Base-by-base conservation (phyloP, 108 stramenopile species). In the Cylindrotheca fusiformis region DNA sequence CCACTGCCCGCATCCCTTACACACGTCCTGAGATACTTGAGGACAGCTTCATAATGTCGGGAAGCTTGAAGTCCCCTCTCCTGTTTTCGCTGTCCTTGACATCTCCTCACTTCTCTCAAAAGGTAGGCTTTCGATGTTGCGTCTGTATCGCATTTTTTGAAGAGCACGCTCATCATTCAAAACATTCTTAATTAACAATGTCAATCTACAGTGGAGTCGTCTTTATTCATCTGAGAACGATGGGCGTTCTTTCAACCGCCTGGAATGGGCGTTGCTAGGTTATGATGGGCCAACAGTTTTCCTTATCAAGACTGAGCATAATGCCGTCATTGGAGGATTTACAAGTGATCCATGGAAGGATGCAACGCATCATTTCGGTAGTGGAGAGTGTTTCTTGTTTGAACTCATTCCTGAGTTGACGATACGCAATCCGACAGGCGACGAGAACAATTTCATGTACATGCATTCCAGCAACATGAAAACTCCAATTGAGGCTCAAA, bases 231-330 rank as follows among this genome's bases (percentile, higher is more conserved):
- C 82, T 14, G 77, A 76, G 32, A 59, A 65, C 4, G 78, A 83
- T 58, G 82, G 82, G 8, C 53, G 77, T 21, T 79, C 82, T 3
- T 83, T 76, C 64, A 77, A 77, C 33, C 27, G 78, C 17, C 53
- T 83, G 31, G 68, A 73, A 63, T 52, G 69, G 48, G 58, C 61
- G 25, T 46, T 83, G 2, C 60, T 80, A 30, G 82, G 78, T 12
- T 83, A 77, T 50, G 75, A 64, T 50, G 82, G 78, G 48, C 78
- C 82, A 18, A 83, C 76, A 14, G 36, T 83, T 18, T 49, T 83
- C 45, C 26, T 83, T 30, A 75, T 83, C 47, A 41, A 71, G 18
- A 52, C 52, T 22, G 65, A 69, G 32, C 73, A 72, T 14, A 52
- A 55, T 33, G 78, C 73, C 44, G 30, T 78, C 17, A 72, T 82